Percentiles rank a stretch among this genome's conserved stretches.
phyloP scores from a whole-genome alignment of 2,329 filamentous ascomycete species.

The Tolypocladium album region DNA sequence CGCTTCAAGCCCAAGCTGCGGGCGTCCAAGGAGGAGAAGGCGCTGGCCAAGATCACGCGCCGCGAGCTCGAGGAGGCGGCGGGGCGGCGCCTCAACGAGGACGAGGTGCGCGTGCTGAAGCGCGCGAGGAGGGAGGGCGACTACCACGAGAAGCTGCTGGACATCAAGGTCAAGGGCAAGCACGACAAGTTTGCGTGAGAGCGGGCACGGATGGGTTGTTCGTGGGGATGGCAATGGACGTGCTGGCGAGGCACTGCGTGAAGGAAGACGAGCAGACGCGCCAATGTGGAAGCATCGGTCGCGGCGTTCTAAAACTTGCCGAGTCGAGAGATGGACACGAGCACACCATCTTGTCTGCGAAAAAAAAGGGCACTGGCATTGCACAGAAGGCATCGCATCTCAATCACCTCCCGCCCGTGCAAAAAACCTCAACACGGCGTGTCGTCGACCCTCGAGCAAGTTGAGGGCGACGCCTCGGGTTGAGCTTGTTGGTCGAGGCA shows the following conservation, averaged over 20 bases:
- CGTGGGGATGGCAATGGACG: no score
- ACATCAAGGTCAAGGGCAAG: slow-evolving; percentile 84
- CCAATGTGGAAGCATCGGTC: background rate
- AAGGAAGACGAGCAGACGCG: background rate
- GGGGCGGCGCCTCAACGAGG: slow-evolving; percentile 66
- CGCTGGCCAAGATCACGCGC: slow-evolving; percentile 72
- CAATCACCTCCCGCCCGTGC: background rate
- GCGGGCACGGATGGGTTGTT: background rate
- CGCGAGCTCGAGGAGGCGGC: slow-evolving; percentile 76
- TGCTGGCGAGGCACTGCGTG: background rate
- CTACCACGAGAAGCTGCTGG: slow-evolving; percentile 77
- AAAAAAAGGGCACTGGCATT: background rate
- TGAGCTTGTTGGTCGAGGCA: background rate
- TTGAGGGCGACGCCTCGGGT: background rate
- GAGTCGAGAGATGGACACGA: background rate
- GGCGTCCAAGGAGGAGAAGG: slow-evolving; percentile 72
- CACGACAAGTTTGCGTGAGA: slow-evolving; percentile 64
- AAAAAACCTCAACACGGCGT: background rate
- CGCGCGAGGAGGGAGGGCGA: slow-evolving; percentile 75
- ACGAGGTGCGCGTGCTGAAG: slow-evolving; percentile 78
- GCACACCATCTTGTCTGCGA: background rate
- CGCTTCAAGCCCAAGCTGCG: slow-evolving; percentile 80
- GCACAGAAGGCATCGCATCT: background rate
- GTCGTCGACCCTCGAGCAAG: background rate
- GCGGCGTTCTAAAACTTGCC: background rate